These are phyloP conservation scores for Hortiboletus flavorubellus DNA, from an alignment of 768 basidiomycete species.

Conservation along the genomic window DNA sequence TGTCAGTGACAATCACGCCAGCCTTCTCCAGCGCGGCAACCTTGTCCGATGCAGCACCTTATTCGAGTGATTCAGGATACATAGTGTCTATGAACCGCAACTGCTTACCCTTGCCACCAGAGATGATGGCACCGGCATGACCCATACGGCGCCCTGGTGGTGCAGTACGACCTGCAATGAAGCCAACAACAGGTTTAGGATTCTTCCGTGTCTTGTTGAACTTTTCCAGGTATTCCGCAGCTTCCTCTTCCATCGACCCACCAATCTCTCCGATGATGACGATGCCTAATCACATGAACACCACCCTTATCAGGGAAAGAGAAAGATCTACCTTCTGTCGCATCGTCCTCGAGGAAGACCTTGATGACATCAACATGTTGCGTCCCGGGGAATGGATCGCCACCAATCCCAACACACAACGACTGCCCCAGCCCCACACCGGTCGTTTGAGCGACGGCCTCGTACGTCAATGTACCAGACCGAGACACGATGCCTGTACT, in stretches of 20 bases:
- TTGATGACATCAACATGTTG: slow-evolving; percentile 95
- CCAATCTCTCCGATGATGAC: slow-evolving; percentile 99
- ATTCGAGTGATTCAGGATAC: background rate
- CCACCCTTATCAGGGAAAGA: background rate
- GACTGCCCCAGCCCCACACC: slow-evolving; percentile 95
- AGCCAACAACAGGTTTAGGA: slow-evolving; percentile 95
- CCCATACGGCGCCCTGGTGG: slow-evolving; percentile 99
- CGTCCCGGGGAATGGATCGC: slow-evolving; percentile 95
- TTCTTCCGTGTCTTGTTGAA: slow-evolving; percentile 85
- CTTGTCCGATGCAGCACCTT: slow-evolving; percentile 91
- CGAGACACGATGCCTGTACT: slow-evolving; percentile 84
- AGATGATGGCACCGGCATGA: slow-evolving; percentile 97
- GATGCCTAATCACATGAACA: slow-evolving; percentile 56
- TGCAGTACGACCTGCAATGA: slow-evolving; percentile 97
- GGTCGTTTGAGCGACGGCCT: slow-evolving; percentile 97
- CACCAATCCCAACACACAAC: slow-evolving; percentile 95
- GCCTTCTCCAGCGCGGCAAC: slow-evolving; percentile 87
- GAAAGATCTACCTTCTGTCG: slow-evolving; percentile 71
- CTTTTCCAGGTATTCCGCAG: slow-evolving; percentile 90
- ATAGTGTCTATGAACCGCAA: background rate
- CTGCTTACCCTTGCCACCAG: slow-evolving; percentile 86
- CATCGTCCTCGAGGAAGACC: slow-evolving; percentile 91
- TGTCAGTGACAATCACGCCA: slow-evolving; percentile 90
- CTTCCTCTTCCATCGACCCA: slow-evolving; percentile 99
- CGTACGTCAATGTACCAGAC: slow-evolving; percentile 95